phyloP scores from a whole-genome alignment of 306 rosid species.

The Potentilla sterilis region DNA sequence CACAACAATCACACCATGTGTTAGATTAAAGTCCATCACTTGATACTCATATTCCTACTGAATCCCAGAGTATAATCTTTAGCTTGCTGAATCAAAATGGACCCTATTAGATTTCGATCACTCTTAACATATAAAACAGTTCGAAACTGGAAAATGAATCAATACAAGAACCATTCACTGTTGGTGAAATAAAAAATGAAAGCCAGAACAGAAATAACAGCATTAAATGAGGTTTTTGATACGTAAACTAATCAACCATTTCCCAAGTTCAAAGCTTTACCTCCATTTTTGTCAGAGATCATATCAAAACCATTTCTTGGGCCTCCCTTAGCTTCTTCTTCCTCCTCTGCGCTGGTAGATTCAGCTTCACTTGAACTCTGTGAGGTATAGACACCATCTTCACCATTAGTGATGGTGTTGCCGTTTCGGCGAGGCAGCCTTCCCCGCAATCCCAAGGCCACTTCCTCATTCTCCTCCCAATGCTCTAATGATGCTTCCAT shows the following conservation, averaged over 20 bases:
- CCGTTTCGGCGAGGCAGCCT: not conserved
- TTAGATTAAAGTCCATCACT: not conserved
- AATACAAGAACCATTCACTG: not conserved
- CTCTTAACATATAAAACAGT: not conserved
- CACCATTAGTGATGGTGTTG: not conserved
- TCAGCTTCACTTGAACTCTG: slow-evolving; percentile 8
- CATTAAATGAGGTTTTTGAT: not conserved
- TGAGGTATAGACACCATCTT: slow-evolving; percentile 17
- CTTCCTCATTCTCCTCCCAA: slow-evolving; percentile 35
- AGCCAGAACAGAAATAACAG: not conserved
- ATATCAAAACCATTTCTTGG: slow-evolving; percentile 5
- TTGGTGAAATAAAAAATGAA: not conserved
- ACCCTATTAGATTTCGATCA: not conserved
- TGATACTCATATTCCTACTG: not conserved
- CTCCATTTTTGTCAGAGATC: slow-evolving; percentile 23
- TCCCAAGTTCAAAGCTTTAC: not conserved
- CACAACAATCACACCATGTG: not conserved
- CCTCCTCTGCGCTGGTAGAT: not conserved
- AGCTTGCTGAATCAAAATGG: not conserved
- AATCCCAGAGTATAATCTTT: not conserved
- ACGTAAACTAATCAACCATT: not conserved
- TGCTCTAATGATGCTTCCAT: slow-evolving; percentile 21
- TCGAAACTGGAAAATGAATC: not conserved
- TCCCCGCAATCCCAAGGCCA: slow-evolving; percentile 25
- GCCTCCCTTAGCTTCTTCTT: not conserved